A percentile compares a stretch with the other conserved stretches of the same genome.
Conservation (phyloP, 163 green algal species). For the Chlorella variabilis region DNA sequence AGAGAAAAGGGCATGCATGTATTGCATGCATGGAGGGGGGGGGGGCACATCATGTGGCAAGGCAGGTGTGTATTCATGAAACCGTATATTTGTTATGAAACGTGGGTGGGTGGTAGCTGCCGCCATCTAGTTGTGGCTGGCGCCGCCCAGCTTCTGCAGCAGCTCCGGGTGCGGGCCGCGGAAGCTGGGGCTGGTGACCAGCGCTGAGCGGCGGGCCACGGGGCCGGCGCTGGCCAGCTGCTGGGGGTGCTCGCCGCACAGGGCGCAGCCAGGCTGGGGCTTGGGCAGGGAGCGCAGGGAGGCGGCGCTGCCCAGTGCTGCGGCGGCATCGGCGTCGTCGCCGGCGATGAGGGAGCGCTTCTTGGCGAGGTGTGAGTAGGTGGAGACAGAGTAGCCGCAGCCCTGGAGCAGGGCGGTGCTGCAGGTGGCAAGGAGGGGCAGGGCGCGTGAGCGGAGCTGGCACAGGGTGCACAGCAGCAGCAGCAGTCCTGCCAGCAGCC, state of each 20-base stretch:
- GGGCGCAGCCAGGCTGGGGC: not conserved
- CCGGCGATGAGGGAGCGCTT: not conserved
- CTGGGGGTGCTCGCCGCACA: not conserved
- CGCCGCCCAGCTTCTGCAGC: not conserved
- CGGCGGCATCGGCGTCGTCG: no score
- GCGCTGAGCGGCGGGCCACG: not conserved
- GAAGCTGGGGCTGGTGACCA: not conserved
- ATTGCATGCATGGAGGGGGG: no score
- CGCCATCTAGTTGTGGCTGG: no score
- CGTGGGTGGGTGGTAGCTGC: no score
- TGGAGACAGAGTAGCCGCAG: not conserved
- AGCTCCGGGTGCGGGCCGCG: not conserved
- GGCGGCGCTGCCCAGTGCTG: not conserved
- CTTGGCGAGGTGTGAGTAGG: not conserved
- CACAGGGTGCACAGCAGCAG: no score
- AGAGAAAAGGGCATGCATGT: no score
- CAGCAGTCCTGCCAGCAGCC: no score
- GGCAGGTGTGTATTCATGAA: no score
- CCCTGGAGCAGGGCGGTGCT: not conserved
- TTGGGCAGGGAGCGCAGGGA: not conserved
- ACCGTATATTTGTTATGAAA: no score
- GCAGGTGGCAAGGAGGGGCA: no score
- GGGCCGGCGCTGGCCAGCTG: not conserved
- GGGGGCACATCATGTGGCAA: no score
- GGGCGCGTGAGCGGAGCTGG: no score